Conservation (phyloP, 371 early-diverging fungal species). For the Quaeritorhiza haematococci region DNA sequence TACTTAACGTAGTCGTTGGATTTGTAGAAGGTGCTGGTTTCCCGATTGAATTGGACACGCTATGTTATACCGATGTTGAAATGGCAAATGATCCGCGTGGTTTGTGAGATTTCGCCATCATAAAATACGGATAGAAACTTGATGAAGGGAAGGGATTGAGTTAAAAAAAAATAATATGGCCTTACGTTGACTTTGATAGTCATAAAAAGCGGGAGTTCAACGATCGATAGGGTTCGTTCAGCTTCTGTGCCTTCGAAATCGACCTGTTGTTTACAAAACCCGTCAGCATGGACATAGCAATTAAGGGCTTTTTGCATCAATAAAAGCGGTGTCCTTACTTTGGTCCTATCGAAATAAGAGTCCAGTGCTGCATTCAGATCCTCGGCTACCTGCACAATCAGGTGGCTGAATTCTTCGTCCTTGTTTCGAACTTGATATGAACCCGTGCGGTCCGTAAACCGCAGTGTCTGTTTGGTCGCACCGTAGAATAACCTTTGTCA, state of each 20-base stretch:
- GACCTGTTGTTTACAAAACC: conserved; percentile 23
- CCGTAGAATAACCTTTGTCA: conserved; percentile 61
- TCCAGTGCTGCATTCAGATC: conserved; percentile 60
- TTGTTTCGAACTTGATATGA: conserved; percentile 35
- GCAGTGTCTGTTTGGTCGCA: conserved; percentile 53
- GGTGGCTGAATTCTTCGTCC: conserved; percentile 60
- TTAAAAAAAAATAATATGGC: not conserved
- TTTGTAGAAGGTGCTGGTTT: conserved; percentile 55
- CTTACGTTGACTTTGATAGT: conserved; percentile 58
- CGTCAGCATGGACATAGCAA: conserved; percentile 26
- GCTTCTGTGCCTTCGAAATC: conserved; percentile 50
- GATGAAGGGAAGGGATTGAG: no score
- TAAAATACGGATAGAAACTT: no score
- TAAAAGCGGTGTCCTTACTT: conserved; percentile 31
- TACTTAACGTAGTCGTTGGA: conserved; percentile 58
- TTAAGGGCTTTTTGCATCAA: not conserved
- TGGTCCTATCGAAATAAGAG: conserved; percentile 51
- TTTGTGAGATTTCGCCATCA: no score
- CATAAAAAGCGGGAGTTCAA: conserved; percentile 54
- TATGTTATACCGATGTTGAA: no score
- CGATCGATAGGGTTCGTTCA: conserved; percentile 45
- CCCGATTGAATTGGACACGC: conserved; percentile 65
- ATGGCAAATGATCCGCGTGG: no score
- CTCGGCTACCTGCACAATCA: conserved; percentile 58
- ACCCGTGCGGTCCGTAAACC: conserved; percentile 43